Evolutionary conservation across 2,329 filamentous ascomycete species (phyloP), one percentile per base, ranked within the genome.

Genomic region (Epichloe elymi): DNA sequence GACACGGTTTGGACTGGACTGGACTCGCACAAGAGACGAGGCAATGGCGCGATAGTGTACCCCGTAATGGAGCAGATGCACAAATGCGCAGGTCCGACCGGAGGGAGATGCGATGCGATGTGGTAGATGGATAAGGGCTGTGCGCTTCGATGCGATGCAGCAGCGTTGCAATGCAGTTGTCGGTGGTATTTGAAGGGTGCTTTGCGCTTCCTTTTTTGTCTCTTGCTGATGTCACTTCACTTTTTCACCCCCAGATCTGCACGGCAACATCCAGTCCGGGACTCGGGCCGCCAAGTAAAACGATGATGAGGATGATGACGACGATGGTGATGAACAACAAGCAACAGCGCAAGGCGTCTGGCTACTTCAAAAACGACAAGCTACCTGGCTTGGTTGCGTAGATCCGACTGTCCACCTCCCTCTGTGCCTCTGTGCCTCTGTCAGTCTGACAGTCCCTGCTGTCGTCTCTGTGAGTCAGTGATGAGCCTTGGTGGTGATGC

Each of bases 141-240:
- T 49, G 20, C 3, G 36, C 20, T 35, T n/a, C 12, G 26, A 30
- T 39, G 10, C 17, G 26, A 33, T 43, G 38, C 35, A 17, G 17
- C 33, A 48, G 33, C 19, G 50, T 41, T n/a, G 49, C 26, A 38
- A 36, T 20, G 42, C 37, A 14, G 37, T 42, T 14, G 33, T 19
- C 17, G 26, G 11, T 37, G 39, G 8, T 36, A 5, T 26, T 38
- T 38, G 36, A 38, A 14, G 12, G 12, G 36, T 20, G 30, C 10
- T 37, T 48, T 35, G 17, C 44, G 19, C 23, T 50, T 39, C 15
- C 23, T 11, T 38, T 43, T 44, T 17, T 44, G 20, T 40, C 20
- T 38, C 46, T 44, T 37, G 40, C 41, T 45, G 50, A 49, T 48
- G 46, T 46, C 48, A 45, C 38, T 42, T 42, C 11, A 26, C 23